Conservation (phyloP, 176 grass and related monocot genomes). For the Zoysia pacifica region DNA sequence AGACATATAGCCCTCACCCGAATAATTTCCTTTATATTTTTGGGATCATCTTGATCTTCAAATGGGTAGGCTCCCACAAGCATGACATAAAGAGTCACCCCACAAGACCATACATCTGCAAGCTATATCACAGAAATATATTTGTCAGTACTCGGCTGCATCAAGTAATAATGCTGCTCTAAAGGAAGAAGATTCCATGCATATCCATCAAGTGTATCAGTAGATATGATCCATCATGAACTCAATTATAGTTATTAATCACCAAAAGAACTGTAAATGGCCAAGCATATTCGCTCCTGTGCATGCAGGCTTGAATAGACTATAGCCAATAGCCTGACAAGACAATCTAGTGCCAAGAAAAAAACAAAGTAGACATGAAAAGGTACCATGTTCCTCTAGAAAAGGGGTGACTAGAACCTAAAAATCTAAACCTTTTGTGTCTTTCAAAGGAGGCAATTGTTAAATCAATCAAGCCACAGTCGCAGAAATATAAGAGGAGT, state of each 20-base stretch:
- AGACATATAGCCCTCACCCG: slow-evolving; percentile 43
- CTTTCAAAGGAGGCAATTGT: background rate
- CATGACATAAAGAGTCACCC: slow-evolving; percentile 92
- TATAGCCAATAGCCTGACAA: background rate
- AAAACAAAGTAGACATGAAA: background rate
- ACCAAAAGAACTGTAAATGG: background rate
- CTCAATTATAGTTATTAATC: background rate
- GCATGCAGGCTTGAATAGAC: background rate
- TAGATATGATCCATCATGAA: background rate
- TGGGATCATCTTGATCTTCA: slow-evolving; percentile 85
- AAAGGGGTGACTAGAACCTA: background rate
- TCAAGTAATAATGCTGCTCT: background rate
- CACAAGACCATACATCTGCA: slow-evolving; percentile 97
- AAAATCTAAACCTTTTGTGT: background rate
- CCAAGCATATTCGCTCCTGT: background rate
- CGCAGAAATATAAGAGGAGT: background rate
- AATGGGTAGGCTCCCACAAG: slow-evolving; percentile 87
- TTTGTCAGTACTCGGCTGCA: slow-evolving; percentile 7
- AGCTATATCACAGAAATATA: slow-evolving; percentile 47
- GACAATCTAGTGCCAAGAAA: background rate
- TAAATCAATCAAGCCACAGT: background rate
- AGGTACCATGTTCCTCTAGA: background rate
- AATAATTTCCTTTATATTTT: slow-evolving; percentile 80
- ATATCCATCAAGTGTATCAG: background rate
- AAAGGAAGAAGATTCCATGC: background rate